Percentiles rank a stretch among this genome's conserved stretches.
Conservation (phyloP, 73 alveolate genomes). For the Paramecium tetraurelia region DNA sequence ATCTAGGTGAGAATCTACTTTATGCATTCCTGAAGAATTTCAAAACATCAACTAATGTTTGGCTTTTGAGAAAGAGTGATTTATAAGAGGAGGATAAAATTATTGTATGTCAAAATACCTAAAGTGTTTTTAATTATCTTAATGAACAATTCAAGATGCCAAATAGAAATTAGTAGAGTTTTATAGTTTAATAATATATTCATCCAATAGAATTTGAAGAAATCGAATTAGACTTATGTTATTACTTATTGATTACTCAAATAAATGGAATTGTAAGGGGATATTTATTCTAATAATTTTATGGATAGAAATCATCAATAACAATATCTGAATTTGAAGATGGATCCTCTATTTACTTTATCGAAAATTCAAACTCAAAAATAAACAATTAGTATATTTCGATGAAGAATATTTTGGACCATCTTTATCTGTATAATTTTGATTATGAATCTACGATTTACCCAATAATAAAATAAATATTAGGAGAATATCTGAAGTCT, state of each 20-base stretch:
- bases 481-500: not conserved
- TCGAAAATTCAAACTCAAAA: not conserved
- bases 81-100: not conserved
- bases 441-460: not conserved
- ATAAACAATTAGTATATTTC: not conserved
- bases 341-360: not conserved
- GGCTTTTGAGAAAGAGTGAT: not conserved
- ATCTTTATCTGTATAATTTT: not conserved
- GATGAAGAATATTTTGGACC: not conserved
- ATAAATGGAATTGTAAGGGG: constrained; percentile 46
- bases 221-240: constrained; percentile 58
- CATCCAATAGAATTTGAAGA: not conserved
- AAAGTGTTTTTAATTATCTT: not conserved
- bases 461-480: not conserved
- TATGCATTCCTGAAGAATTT: not conserved
- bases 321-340: not conserved
- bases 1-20: not conserved
- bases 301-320: not conserved
- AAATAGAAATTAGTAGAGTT: not conserved
- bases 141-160: not conserved
- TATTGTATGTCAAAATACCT: not conserved
- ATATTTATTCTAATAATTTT: constrained; percentile 57
- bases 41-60: not conserved
- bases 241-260: not conserved
- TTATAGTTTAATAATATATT: not conserved